Base-by-base conservation (phyloP, 805 yeast species). In the Naumovozyma dairenensis region DNA sequence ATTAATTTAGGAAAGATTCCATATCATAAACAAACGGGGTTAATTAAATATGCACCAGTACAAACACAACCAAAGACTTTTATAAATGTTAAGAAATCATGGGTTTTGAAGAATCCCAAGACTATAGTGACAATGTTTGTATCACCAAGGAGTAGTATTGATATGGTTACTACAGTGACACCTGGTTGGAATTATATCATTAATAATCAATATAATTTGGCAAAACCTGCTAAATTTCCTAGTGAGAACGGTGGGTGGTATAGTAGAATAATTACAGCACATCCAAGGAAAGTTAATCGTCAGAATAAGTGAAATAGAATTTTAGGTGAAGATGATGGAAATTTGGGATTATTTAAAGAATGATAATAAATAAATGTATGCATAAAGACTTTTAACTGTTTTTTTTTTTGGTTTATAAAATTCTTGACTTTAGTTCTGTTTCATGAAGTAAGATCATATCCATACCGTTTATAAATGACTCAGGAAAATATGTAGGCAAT, bases 11-110 rank as follows among this genome's bases (percentile, higher is more conserved):
- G 40, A 12, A 41, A 74, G 3, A 63, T 85, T 5, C 71, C 94
- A 2, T 87, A 86, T 58, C 68, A 79, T 4, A 43, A 48, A 44
- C 96, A 87, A 61, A 77, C 83, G 1, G 94, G 94, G 13, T 53
- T 43, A 14, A 74, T 80, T 5, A 73, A 81, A 45, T 83, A 62
- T 57, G 96, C 96, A 1, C 95, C 96, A 31, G 83, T 84, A 94
- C 96, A 87, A 60, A 53, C 65, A 29, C 94, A 84, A 57, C 96
- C 96, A n/a, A n/a, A n/a, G n/a, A 7, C 81, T 3, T 48, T 80
- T 2, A 62, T 59, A 4, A 71, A 83, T 28, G 80, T 94, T 1
- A 71, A 64, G 26, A 66, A 77, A 5, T 56, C 74, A 5, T 80
- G 86, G 77, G 55, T 77, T 4, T 68, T 77, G 48, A 63, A 73